Conservation (phyloP, 495 filamentous ascomycete genomes). For the Recurvomyces mirabilis region DNA sequence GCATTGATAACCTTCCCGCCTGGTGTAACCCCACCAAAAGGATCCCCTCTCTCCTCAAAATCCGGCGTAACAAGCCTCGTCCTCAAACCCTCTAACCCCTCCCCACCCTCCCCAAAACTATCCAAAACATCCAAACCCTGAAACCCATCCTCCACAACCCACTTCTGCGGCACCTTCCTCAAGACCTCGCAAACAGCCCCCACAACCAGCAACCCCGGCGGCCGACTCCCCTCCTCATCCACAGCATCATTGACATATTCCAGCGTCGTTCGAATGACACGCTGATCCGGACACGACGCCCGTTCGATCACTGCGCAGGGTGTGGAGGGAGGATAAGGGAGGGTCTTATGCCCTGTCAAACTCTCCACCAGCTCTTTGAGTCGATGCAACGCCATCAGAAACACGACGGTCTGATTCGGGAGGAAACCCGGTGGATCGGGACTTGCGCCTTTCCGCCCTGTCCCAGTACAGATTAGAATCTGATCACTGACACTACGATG, state of each 20-base stretch:
- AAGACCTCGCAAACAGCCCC: slow-evolving; percentile 75
- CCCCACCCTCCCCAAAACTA: slow-evolving; percentile 8
- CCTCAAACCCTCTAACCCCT: slow-evolving; percentile 9
- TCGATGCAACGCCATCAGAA: slow-evolving; percentile 89
- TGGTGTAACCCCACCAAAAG: slow-evolving; percentile 3
- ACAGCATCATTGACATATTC: slow-evolving; percentile 69
- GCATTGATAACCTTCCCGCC: too few relatives aligned
- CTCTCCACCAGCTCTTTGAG: slow-evolving; percentile 47
- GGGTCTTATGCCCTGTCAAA: slow-evolving; percentile 35
- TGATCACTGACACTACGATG: slow-evolving; percentile 86
- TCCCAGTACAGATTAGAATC: slow-evolving; percentile 87
- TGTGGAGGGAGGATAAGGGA: slow-evolving; percentile 40
- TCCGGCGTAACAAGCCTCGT: slow-evolving; percentile 8
- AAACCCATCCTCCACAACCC: slow-evolving; percentile 77
- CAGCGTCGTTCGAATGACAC: slow-evolving; percentile 79
- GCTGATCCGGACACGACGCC: slow-evolving; percentile 88
- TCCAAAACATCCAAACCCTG: slow-evolving; percentile 16
- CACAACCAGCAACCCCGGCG: slow-evolving; percentile 83
- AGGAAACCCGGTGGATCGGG: slow-evolving; percentile 72
- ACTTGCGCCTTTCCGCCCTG: slow-evolving; percentile 78
- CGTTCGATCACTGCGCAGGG: slow-evolving; percentile 89
- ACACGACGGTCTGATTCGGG: slow-evolving; percentile 71
- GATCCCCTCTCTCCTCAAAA: slow-evolving; percentile 8
- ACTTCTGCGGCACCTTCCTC: slow-evolving; percentile 45
- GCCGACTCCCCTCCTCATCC: slow-evolving; percentile 78